These are phyloP conservation scores for Pelargonium nanum DNA, from an alignment of 345 rosid species.

Conservation along the genomic window DNA sequence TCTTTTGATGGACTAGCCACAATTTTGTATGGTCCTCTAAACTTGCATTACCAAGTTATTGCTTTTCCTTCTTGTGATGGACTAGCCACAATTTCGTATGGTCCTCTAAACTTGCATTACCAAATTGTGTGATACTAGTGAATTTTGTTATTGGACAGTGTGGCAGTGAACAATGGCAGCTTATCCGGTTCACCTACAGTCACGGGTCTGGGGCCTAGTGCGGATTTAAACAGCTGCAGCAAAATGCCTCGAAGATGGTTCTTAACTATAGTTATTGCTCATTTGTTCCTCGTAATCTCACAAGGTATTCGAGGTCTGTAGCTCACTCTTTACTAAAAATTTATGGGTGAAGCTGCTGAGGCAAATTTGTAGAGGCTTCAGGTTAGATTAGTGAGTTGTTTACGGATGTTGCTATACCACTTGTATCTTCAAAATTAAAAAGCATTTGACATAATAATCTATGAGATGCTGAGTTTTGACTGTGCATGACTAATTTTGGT, in stretches of 20 bases:
- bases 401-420: no score
- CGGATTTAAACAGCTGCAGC: conserved; percentile 38
- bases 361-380: neutral
- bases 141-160: neutral
- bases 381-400: neutral
- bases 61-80: no score
- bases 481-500: neutral
- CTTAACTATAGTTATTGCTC: conserved; percentile 12
- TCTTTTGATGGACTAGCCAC: no score
- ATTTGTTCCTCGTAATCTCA: conserved; percentile 6
- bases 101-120: no score
- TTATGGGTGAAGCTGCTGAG: neutral
- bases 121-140: no score
- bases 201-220: conserved; percentile 30
- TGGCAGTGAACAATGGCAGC: conserved; percentile 34
- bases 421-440: no score
- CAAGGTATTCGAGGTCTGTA: neutral
- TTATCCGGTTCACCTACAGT: conserved; percentile 25
- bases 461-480: neutral
- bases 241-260: conserved; percentile 19
- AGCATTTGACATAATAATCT: neutral
- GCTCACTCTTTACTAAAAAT: neutral
- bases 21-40: no score
- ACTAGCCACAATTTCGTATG: no score
- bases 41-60: no score